These are phyloP conservation scores for Aspergillus intermedius DNA, from an alignment of 2,329 filamentous ascomycete species.

Conservation along the genomic window DNA sequence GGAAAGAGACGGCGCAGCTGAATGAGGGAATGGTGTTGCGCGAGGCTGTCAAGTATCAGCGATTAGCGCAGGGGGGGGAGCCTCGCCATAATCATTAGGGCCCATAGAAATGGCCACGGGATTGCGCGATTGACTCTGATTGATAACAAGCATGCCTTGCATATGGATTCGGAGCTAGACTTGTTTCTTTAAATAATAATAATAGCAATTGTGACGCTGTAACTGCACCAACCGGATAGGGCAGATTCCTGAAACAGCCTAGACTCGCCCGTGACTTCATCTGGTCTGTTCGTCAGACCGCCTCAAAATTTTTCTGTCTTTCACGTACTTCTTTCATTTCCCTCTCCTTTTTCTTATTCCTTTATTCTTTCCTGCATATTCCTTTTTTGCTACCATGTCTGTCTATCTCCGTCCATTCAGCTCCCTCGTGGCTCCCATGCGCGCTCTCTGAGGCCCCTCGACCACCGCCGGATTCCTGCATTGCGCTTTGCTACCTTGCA, in stretches of 20 bases:
- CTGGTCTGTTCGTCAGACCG: not conserved
- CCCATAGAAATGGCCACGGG: not conserved
- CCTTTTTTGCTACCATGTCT: not conserved
- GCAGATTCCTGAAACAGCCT: not conserved
- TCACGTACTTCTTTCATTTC: conserved; percentile 2
- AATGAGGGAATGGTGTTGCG: conserved; percentile 45
- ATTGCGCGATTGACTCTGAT: not conserved
- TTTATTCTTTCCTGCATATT: conserved; percentile 1
- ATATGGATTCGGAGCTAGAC: not conserved
- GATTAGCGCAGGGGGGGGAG: conserved; percentile 39
- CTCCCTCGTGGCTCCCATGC: not conserved
- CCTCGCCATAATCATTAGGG: conserved; percentile 42
- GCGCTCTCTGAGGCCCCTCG: conserved; percentile 1
- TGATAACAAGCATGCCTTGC: not conserved
- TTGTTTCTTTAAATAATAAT: not conserved
- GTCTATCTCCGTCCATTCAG: conserved; percentile 1
- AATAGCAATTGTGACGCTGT: not conserved
- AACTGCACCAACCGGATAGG: not conserved
- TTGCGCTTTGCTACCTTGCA: conserved; percentile 11
- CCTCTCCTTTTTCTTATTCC: conserved; percentile 2
- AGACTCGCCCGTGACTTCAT: not conserved
- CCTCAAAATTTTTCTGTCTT: not conserved
- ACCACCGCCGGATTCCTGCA: not conserved
- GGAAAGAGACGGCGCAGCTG: conserved; percentile 41
- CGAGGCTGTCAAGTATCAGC: conserved; percentile 42